These are phyloP conservation scores for Mytilinidion resinicola DNA, from an alignment of 495 filamentous ascomycete genomes.

Conservation along the genomic window DNA sequence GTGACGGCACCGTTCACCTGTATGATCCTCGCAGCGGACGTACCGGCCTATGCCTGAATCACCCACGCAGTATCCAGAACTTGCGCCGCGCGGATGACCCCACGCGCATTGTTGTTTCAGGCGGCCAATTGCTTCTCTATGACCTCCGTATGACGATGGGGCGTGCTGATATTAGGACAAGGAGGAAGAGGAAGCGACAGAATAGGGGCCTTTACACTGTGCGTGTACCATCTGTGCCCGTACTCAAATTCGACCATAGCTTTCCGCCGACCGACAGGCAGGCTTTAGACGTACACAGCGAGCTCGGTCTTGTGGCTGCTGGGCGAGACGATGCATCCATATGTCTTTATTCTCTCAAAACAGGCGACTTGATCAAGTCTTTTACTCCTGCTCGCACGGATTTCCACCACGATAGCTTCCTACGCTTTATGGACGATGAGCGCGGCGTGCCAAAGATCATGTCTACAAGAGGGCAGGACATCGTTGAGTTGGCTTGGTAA, in stretches of 20 bases:
- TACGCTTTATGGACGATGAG: constrained; percentile 16
- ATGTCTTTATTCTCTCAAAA: constrained; percentile 20
- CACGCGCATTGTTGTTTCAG: constrained; percentile 23
- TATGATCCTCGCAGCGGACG: constrained; percentile 23
- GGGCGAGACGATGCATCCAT: constrained; percentile 15
- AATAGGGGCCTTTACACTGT: neutral
- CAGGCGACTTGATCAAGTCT: constrained; percentile 15
- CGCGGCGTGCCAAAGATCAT: constrained; percentile 5
- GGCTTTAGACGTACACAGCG: constrained; percentile 27
- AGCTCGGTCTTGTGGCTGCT: constrained; percentile 30
- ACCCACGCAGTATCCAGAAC: constrained; percentile 17
- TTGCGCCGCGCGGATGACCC: constrained; percentile 21
- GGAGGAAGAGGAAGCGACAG: neutral
- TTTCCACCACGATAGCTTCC: neutral
- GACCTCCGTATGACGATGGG: constrained; percentile 24
- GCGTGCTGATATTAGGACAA: neutral
- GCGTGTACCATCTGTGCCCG: neutral
- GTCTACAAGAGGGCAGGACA: neutral
- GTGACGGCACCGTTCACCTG: constrained; percentile 23
- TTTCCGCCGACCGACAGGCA: constrained; percentile 11
- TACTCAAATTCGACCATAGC: constrained; percentile 14
- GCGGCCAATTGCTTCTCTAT: constrained; percentile 27
- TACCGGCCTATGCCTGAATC: constrained; percentile 10
- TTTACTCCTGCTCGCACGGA: neutral
- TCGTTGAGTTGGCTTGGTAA: constrained; percentile 19